A percentile compares a stretch with the other conserved stretches of the same genome.
phyloP scores from a whole-genome alignment of 2,329 filamentous ascomycete genomes.

The Zasmidium citrigriseum region DNA sequence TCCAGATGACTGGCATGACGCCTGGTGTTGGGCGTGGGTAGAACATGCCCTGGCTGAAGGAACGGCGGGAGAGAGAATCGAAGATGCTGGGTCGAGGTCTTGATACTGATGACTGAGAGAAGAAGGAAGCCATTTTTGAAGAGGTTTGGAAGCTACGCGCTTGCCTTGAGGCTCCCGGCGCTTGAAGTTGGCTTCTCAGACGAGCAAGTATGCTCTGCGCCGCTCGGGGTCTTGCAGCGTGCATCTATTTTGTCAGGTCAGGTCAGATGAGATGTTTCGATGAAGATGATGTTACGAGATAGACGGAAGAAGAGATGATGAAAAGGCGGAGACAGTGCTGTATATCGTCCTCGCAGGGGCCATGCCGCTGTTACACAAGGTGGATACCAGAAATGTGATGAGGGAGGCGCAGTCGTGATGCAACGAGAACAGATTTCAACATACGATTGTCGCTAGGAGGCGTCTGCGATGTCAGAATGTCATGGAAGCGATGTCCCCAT shows the following conservation, averaged over 20 bases:
- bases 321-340: no score
- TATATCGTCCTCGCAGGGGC: no score
- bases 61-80: not conserved
- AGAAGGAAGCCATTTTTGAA: not conserved
- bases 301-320: no score
- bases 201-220: not conserved
- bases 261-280: no score
- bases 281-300: no score
- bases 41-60: not conserved
- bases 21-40: not conserved
- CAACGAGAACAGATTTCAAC: not conserved
- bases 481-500: no score
- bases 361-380: no score
- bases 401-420: not conserved
- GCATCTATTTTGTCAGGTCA: not conserved
- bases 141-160: not conserved
- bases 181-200: not conserved
- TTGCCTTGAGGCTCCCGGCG: not conserved
- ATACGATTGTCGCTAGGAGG: not conserved
- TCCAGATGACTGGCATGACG: constrained; percentile 30
- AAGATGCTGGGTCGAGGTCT: not conserved
- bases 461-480: no score
- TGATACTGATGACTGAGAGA: not conserved
- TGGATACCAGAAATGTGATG: no score
- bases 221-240: not conserved